Evolutionary conservation across 768 basidiomycete genomes (phyloP).

Genomic region (Mycena alexandri): DNA sequence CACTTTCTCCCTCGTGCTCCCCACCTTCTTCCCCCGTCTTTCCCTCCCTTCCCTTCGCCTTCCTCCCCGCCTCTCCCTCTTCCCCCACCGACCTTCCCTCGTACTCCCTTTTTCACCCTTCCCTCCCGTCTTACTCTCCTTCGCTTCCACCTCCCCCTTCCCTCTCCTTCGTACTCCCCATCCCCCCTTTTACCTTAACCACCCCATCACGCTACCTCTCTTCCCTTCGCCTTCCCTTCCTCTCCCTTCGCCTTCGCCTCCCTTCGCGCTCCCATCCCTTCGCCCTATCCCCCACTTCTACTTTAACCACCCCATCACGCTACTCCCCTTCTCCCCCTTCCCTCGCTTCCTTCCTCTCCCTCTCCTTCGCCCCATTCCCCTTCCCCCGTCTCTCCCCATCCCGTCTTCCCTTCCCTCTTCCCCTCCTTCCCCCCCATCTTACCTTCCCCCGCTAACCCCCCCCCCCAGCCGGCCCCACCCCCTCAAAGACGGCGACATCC

Average conservation of each 20-base stretch:
- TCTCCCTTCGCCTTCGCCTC: too few relatives aligned
- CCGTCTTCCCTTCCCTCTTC: too few relatives aligned
- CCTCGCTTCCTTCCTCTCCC: too few relatives aligned
- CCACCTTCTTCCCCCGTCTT: not conserved
- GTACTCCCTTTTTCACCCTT: not conserved
- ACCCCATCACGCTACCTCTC: not conserved
- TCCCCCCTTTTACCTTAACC: too few relatives aligned
- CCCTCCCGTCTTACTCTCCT: not conserved
- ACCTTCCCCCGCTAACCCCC: not conserved
- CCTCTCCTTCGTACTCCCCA: not conserved
- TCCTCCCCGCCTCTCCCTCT: not conserved
- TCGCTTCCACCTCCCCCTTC: too few relatives aligned
- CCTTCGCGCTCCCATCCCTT: not conserved
- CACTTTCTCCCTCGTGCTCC: not conserved
- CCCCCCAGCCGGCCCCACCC: slow-evolving; percentile 70
- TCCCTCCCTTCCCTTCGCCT: not conserved
- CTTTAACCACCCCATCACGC: not conserved
- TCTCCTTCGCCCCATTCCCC: too few relatives aligned
- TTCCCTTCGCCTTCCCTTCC: too few relatives aligned
- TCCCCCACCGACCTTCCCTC: too few relatives aligned
- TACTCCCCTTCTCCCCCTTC: not conserved
- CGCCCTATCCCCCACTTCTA: too few relatives aligned
- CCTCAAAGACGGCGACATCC: slow-evolving; percentile 92
- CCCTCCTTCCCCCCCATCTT: not conserved
- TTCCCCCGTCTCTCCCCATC: too few relatives aligned